Percentiles rank a stretch among this genome's conserved stretches.
Conservation (phyloP, 495 filamentous ascomycete genomes). For the Clavariopsis aquatica region DNA sequence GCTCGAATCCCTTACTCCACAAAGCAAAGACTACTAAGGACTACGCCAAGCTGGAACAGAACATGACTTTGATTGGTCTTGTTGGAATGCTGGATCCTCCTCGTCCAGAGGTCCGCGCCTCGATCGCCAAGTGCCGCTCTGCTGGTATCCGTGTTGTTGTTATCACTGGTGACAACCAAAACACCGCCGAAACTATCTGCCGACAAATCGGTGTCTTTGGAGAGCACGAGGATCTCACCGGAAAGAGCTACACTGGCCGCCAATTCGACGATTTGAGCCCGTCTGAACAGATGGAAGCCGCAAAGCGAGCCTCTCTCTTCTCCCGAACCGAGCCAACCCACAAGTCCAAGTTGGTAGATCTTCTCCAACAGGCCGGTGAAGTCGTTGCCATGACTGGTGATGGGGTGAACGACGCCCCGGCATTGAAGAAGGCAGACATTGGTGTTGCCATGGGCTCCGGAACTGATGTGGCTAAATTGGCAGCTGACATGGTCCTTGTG, state of each 20-base stretch:
- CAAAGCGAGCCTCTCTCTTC: constrained; percentile 85
- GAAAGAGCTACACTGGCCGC: constrained; percentile 93
- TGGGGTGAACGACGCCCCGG: constrained; percentile 98
- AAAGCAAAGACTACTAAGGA: constrained; percentile 79
- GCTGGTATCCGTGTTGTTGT: constrained; percentile 97
- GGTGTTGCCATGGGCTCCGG: constrained; percentile 99
- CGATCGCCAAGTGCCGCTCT: constrained; percentile 83
- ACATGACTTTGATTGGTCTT: constrained; percentile 90
- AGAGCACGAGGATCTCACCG: constrained; percentile 73
- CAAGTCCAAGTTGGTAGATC: constrained; percentile 94
- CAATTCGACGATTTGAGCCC: constrained; percentile 88
- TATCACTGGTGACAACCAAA: constrained; percentile 96
- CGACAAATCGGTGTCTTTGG: constrained; percentile 95
- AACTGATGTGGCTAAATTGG: constrained; percentile 95
- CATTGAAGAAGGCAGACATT: constrained; percentile 98
- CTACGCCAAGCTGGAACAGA: constrained; percentile 84
- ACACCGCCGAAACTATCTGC: constrained; percentile 97
- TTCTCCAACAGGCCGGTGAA: constrained; percentile 88
- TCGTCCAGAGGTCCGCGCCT: constrained; percentile 84
- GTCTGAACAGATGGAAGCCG: constrained; percentile 75
- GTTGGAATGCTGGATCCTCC: constrained; percentile 98
- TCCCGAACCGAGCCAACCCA: constrained; percentile 95
- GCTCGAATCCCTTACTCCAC: constrained; percentile 65
- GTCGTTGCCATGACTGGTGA: constrained; percentile 99
- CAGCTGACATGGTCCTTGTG: constrained; percentile 97